Percentiles rank a stretch among this genome's conserved stretches.
These are phyloP conservation scores for Phytopythium mirpurense DNA, from an alignment of 352 stramenopile genomes.

Conservation along the genomic window DNA sequence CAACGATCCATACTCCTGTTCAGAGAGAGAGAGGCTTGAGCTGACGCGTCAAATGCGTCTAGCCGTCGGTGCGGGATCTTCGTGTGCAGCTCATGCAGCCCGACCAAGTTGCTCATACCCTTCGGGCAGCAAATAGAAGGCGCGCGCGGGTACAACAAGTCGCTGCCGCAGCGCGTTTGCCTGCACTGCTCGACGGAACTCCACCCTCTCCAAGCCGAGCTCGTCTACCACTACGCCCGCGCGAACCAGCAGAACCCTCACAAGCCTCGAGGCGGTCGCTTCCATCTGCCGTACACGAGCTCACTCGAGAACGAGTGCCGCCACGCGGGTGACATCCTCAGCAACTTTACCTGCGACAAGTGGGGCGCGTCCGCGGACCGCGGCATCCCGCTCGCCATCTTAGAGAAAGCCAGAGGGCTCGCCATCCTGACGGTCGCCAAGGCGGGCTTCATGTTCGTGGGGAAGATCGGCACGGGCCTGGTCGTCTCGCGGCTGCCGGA, in stretches of 20 bases:
- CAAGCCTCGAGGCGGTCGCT: slow-evolving; percentile 21
- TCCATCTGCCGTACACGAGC: slow-evolving; percentile 28
- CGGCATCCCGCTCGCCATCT: slow-evolving; percentile 20
- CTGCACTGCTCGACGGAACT: slow-evolving; percentile 43
- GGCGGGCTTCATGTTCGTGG: slow-evolving; percentile 26
- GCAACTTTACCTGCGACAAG: slow-evolving; percentile 35
- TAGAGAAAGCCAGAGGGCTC: slow-evolving; percentile 21
- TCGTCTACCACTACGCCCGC: slow-evolving; percentile 3
- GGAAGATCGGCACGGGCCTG: slow-evolving; percentile 38
- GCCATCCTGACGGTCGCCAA: slow-evolving; percentile 26
- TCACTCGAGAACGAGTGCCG: slow-evolving; percentile 33
- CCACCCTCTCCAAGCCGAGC: slow-evolving; percentile 39
- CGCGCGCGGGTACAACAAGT: slow-evolving; percentile 48
- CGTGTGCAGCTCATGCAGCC: slow-evolving; percentile 56
- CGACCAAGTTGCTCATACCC: slow-evolving; percentile 48
- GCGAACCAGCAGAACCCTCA: slow-evolving; percentile 36
- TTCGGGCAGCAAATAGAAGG: slow-evolving; percentile 36
- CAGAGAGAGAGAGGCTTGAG: no score
- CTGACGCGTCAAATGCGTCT: not conserved
- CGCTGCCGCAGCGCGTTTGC: slow-evolving; percentile 50
- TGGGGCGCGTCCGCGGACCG: slow-evolving; percentile 21
- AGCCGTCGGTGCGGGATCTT: slow-evolving; percentile 46
- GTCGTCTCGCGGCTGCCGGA: slow-evolving; percentile 57
- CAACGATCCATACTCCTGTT: slow-evolving; percentile 45
- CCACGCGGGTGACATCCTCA: slow-evolving; percentile 32